Percentiles rank a stretch among this genome's conserved stretches.
These are phyloP conservation scores for Hypericum perforatum DNA, from an alignment of 345 rosid genomes.

Conservation along the genomic window DNA sequence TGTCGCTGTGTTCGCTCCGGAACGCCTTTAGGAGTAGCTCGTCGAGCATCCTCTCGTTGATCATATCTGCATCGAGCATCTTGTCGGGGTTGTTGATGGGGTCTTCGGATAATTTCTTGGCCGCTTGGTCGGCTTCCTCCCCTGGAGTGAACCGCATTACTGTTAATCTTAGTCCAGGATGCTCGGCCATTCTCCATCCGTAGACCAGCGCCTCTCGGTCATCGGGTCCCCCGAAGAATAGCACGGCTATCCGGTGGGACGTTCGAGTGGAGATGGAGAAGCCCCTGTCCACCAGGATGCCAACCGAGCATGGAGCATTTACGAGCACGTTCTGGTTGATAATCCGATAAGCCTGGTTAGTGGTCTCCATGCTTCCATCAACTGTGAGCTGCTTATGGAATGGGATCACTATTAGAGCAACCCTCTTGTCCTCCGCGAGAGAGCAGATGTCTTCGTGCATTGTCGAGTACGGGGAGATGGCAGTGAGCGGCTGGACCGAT, in stretches of 20 bases:
- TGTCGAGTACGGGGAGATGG: conserved; percentile 20
- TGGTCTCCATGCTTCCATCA: conserved; percentile 9
- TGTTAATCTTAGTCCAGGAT: conserved; percentile 3
- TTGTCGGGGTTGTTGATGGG: too few relatives aligned
- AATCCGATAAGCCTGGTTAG: neutral
- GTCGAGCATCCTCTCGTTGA: conserved; percentile 41
- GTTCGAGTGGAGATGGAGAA: neutral
- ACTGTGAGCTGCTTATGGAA: conserved; percentile 14
- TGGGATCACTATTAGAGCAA: conserved; percentile 19
- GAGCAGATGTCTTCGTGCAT: conserved; percentile 27
- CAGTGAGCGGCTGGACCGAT: conserved; percentile 19
- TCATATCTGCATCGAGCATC: too few relatives aligned
- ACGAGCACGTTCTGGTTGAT: conserved; percentile 16
- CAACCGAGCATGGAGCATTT: conserved; percentile 21
- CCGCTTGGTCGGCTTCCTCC: conserved; percentile 1
- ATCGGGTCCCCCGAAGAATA: conserved; percentile 23
- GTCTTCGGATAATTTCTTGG: too few relatives aligned
- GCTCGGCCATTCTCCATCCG: conserved; percentile 19
- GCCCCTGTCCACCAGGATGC: conserved; percentile 24
- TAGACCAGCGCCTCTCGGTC: conserved; percentile 22
- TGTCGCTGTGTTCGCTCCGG: conserved; percentile 27
- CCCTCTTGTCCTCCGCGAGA: conserved; percentile 21
- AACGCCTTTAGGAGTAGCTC: conserved; percentile 47
- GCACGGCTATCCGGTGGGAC: conserved; percentile 11
- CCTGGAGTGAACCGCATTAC: conserved; percentile 16